Percentiles rank a stretch among this genome's conserved stretches.
phyloP scores from a whole-genome alignment of 169 alveolate species.

The Eimeria maxima region DNA sequence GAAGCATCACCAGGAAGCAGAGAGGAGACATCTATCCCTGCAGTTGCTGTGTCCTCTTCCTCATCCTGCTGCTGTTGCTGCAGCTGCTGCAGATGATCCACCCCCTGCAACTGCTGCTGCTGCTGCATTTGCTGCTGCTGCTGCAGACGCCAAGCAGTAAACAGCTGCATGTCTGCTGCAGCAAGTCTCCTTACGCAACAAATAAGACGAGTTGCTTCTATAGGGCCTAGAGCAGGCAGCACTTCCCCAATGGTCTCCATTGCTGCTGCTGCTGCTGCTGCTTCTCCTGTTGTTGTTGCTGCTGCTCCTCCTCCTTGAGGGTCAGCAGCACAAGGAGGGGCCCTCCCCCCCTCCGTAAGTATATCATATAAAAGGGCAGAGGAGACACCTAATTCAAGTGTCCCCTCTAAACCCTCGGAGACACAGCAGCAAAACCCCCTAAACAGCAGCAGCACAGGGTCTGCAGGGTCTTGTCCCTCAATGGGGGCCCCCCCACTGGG shows the following conservation, averaged over 20 bases:
- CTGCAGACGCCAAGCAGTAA: background rate
- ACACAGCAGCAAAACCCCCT: slow-evolving; percentile 31
- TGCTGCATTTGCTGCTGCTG: slow-evolving; percentile 56
- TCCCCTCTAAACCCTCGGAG: background rate
- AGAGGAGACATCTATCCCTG: background rate
- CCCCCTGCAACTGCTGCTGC: background rate
- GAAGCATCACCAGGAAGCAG: background rate
- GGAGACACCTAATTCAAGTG: slow-evolving; percentile 3
- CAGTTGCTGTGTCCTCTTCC: background rate
- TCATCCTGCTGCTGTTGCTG: slow-evolving; percentile 20
- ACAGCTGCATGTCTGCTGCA: slow-evolving; percentile 40
- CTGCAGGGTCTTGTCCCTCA: background rate
- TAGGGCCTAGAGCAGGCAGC: slow-evolving; percentile 26
- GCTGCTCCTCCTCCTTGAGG: background rate
- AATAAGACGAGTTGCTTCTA: slow-evolving; percentile 11
- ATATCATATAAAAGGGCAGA: background rate
- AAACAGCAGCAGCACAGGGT: slow-evolving; percentile 22
- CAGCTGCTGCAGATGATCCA: slow-evolving; percentile 29
- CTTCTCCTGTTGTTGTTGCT: slow-evolving; percentile 19
- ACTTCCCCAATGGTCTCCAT: slow-evolving; percentile 4
- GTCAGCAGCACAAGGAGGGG: slow-evolving; percentile 36
- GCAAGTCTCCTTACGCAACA: slow-evolving; percentile 48
- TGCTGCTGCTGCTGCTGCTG: slow-evolving; percentile 27
- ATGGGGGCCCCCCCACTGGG: slow-evolving; percentile 11
- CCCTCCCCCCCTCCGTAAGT: slow-evolving; percentile 18